A percentile compares a stretch with the other conserved stretches of the same genome.
Conservation (phyloP, 208 protist species). For the Willaertia magna region DNA sequence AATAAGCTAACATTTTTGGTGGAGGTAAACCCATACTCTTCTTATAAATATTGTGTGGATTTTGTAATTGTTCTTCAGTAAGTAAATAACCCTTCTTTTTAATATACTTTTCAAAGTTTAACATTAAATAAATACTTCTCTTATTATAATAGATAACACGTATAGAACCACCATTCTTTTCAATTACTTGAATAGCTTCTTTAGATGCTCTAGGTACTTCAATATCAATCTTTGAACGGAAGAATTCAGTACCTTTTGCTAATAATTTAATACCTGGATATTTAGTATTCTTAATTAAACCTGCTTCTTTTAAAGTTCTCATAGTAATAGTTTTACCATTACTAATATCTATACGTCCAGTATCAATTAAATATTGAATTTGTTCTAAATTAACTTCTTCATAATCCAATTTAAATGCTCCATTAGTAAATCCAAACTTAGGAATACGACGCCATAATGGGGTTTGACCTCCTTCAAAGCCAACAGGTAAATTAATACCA, state of each 20-base stretch:
- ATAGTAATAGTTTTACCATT: not conserved
- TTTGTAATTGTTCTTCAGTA: not conserved
- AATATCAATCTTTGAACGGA: not conserved
- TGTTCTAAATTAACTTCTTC: not conserved
- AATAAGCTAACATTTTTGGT: not conserved
- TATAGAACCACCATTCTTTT: not conserved
- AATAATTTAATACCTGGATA: slow-evolving; percentile 1
- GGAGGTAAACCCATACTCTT: not conserved
- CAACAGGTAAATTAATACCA: not conserved
- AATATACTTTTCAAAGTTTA: not conserved
- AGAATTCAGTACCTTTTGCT: not conserved
- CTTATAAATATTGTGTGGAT: not conserved
- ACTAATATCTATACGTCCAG: not conserved
- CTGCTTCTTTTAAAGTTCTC: not conserved
- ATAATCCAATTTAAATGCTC: not conserved
- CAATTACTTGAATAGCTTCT: not conserved
- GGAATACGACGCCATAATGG: not conserved
- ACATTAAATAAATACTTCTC: not conserved
- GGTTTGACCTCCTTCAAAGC: slow-evolving; percentile 8
- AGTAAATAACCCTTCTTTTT: not conserved
- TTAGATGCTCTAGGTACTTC: slow-evolving; percentile 8
- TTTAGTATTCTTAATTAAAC: not conserved
- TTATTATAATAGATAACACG: not conserved
- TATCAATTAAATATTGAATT: slow-evolving; percentile 6
- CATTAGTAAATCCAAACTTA: not conserved